phyloP scores from a whole-genome alignment of 345 rosid species.

The Salix udensis region DNA sequence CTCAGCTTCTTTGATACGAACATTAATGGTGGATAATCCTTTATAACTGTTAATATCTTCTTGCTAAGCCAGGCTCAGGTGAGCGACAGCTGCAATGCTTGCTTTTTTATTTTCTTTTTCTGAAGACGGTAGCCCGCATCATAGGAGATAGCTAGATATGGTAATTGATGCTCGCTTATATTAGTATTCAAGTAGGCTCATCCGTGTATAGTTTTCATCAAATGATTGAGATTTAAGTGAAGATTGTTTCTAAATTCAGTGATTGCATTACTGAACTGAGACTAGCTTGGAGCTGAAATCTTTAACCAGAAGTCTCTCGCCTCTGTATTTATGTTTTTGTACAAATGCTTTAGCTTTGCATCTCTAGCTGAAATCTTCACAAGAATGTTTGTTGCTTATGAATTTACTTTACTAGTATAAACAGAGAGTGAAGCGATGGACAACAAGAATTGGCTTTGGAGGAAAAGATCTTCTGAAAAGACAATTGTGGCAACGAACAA shows the following conservation, averaged over 20 bases:
- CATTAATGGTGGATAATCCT: background rate
- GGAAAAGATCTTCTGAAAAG: slow-evolving; percentile 55
- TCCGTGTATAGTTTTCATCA: background rate
- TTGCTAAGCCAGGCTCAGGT: slow-evolving; percentile 1
- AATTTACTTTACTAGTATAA: background rate
- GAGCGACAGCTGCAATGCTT: background rate
- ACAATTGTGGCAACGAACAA: slow-evolving; percentile 43
- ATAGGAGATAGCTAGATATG: background rate
- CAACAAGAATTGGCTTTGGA: slow-evolving; percentile 59
- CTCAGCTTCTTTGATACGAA: background rate
- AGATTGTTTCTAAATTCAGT: background rate
- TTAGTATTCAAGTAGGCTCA: background rate
- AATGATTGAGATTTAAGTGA: background rate
- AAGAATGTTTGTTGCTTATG: background rate
- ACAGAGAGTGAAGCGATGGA: slow-evolving; percentile 42
- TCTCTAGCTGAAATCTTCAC: background rate
- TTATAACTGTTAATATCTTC: background rate
- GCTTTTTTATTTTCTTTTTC: no score
- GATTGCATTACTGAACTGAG: background rate
- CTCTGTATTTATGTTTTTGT: background rate
- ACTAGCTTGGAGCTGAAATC: background rate
- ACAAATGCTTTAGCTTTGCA: background rate
- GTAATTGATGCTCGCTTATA: background rate
- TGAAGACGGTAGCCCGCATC: background rate
- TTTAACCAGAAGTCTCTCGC: background rate